Conservation (phyloP, 202 grass and related monocot species). For the Panicum virgatum region DNA sequence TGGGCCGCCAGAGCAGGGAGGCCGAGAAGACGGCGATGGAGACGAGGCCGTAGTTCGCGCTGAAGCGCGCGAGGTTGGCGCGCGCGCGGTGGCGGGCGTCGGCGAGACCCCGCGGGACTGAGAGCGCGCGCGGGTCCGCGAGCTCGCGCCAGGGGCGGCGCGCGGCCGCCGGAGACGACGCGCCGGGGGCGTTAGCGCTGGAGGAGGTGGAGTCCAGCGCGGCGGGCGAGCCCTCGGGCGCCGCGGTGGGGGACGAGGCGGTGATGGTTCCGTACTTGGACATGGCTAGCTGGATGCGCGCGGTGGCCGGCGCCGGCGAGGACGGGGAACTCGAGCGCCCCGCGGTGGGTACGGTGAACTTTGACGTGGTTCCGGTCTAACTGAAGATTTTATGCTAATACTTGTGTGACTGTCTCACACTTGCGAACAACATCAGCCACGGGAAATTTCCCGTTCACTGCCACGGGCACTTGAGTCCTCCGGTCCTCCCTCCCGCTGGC, state of each 20-base stretch:
- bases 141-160: constrained; percentile 75
- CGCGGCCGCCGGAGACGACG: constrained; percentile 50
- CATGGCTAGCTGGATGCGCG: constrained; percentile 27
- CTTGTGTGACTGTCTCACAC: too few species aligned
- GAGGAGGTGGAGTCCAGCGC: constrained; percentile 66
- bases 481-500: too few species aligned
- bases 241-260: not conserved
- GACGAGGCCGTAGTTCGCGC: constrained; percentile 69
- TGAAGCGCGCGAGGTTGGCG: constrained; percentile 58
- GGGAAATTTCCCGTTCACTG: too few species aligned
- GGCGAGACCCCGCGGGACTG: constrained; percentile 44
- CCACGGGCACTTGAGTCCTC: too few species aligned
- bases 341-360: too few species aligned
- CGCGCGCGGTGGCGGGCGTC: constrained; percentile 49
- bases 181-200: constrained; percentile 71
- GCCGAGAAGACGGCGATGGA: constrained; percentile 57
- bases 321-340: too few species aligned
- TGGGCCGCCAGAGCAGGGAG: constrained; percentile 61
- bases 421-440: too few species aligned
- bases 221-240: constrained; percentile 3
- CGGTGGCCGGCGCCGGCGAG: too few species aligned
- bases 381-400: too few species aligned
- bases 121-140: constrained; percentile 26
- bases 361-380: too few species aligned
- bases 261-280: constrained; percentile 76